Evolutionary conservation across 2,329 filamentous ascomycete genomes (phyloP).

Genomic region (Chalaropsis ovoidea): DNA sequence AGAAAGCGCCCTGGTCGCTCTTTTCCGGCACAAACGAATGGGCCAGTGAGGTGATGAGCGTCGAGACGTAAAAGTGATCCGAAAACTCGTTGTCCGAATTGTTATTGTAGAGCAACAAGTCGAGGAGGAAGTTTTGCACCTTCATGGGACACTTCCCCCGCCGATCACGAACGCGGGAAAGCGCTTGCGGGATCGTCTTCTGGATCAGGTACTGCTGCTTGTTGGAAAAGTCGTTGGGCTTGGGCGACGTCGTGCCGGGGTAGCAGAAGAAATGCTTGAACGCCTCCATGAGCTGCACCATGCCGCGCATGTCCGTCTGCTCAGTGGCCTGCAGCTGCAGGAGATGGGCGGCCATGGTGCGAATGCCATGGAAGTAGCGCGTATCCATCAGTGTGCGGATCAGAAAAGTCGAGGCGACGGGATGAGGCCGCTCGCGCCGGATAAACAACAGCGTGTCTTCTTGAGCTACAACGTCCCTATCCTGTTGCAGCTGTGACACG

Average conservation of each 20-base stretch:
- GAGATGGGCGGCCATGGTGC: constrained; percentile 70
- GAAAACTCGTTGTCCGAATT: constrained; percentile 84
- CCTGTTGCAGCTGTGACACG: constrained; percentile 90
- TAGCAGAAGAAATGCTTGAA: constrained; percentile 86
- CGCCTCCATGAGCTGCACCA: constrained; percentile 72
- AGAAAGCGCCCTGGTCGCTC: constrained; percentile 31
- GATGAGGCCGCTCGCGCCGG: constrained; percentile 55
- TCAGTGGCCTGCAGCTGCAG: constrained; percentile 64
- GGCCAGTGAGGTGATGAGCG: constrained; percentile 56
- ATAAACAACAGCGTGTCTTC: constrained; percentile 69
- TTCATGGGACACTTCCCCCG: constrained; percentile 64
- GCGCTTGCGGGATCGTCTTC: constrained; percentile 68
- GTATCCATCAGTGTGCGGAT: constrained; percentile 81
- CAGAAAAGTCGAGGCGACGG: constrained; percentile 79
- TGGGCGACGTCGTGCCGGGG: constrained; percentile 64
- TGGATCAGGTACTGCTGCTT: constrained; percentile 78
- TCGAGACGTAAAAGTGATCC: constrained; percentile 80
- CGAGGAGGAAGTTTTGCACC: constrained; percentile 74
- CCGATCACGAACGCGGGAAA: constrained; percentile 65
- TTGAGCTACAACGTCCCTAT: constrained; percentile 88
- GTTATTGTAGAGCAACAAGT: constrained; percentile 87
- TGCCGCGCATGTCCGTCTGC: constrained; percentile 61
- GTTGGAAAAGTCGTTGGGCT: constrained; percentile 84
- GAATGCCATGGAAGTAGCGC: constrained; percentile 88
- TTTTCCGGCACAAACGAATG: constrained; percentile 46